phyloP scores from a whole-genome alignment of 2,329 filamentous ascomycete species.

The Dactylellina leptospora region DNA sequence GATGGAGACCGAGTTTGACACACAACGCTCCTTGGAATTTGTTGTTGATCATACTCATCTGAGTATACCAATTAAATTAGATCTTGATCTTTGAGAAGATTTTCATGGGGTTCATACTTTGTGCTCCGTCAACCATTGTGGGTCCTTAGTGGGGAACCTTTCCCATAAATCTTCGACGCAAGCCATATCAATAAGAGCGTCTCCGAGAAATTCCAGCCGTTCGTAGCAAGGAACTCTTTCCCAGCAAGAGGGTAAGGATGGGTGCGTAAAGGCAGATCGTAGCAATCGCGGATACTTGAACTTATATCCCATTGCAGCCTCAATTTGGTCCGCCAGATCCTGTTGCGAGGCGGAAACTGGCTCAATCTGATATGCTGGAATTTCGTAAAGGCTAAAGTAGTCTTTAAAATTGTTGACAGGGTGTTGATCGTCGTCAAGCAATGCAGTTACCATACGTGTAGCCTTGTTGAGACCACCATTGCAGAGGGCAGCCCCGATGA shows the following conservation, averaged over 20 bases:
- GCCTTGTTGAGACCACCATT: conserved; percentile 69
- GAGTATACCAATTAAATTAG: conserved; percentile 15
- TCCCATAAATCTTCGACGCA: conserved; percentile 84
- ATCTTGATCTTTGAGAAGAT: neutral
- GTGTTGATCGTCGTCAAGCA: conserved; percentile 64
- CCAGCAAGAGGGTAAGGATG: conserved; percentile 78
- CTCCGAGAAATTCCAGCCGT: conserved; percentile 82
- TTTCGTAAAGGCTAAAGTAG: conserved; percentile 74
- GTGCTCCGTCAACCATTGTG: conserved; percentile 97
- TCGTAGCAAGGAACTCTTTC: conserved; percentile 89
- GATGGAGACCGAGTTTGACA: conserved; percentile 79
- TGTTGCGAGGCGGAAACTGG: conserved; percentile 72
- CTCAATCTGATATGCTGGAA: conserved; percentile 75
- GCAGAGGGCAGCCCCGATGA: conserved; percentile 84
- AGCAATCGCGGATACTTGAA: conserved; percentile 81
- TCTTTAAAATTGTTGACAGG: conserved; percentile 73
- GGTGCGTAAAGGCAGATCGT: conserved; percentile 85
- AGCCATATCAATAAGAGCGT: conserved; percentile 85
- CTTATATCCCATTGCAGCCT: conserved; percentile 66
- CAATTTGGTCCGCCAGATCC: conserved; percentile 73
- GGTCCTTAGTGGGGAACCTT: conserved; percentile 78
- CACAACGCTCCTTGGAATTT: conserved; percentile 87
- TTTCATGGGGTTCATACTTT: conserved; percentile 65
- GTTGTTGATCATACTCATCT: conserved; percentile 98
- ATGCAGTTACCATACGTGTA: conserved; percentile 66